These are phyloP conservation scores for Ananas comosus DNA, from an alignment of 176 grass and related monocot species.

Conservation along the genomic window DNA sequence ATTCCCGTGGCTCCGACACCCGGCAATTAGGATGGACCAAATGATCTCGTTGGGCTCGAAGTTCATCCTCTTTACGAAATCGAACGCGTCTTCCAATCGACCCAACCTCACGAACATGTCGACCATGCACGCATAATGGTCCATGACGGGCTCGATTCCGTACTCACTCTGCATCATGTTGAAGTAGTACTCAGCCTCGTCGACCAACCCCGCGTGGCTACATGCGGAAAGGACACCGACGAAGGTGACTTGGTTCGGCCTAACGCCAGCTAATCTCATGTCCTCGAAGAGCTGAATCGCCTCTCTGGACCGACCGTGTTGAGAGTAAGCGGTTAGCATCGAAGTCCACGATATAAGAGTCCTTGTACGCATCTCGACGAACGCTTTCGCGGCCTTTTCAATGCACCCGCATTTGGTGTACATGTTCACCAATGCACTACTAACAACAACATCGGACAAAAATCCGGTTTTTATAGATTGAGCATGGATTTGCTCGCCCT, in stretches of 20 bases:
- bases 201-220: constrained; percentile 56
- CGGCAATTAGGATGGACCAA: constrained; percentile 85
- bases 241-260: constrained; percentile 70
- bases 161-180: constrained; percentile 67
- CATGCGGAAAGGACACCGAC: constrained; percentile 80
- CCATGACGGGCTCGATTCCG: constrained; percentile 49
- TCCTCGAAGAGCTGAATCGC: constrained; percentile 80
- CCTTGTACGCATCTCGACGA: constrained; percentile 59
- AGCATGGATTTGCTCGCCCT: constrained; percentile 77
- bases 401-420: constrained; percentile 78
- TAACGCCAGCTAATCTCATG: constrained; percentile 58
- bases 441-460: constrained; percentile 68
- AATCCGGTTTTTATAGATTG: constrained; percentile 60
- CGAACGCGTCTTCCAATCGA: constrained; percentile 63
- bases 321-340: constrained; percentile 75
- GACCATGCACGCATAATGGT: constrained; percentile 78
- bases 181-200: constrained; percentile 64
- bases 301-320: constrained; percentile 57
- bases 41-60: constrained; percentile 66
- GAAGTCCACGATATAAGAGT: constrained; percentile 76
- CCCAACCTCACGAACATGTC: constrained; percentile 76
- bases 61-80: constrained; percentile 38
- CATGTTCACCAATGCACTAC: constrained; percentile 82
- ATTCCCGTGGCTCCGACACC: constrained; percentile 71
- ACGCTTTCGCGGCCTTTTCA: constrained; percentile 53